Conservation (phyloP, 805 yeast species). For the Helenozyma baotianmanensis region DNA sequence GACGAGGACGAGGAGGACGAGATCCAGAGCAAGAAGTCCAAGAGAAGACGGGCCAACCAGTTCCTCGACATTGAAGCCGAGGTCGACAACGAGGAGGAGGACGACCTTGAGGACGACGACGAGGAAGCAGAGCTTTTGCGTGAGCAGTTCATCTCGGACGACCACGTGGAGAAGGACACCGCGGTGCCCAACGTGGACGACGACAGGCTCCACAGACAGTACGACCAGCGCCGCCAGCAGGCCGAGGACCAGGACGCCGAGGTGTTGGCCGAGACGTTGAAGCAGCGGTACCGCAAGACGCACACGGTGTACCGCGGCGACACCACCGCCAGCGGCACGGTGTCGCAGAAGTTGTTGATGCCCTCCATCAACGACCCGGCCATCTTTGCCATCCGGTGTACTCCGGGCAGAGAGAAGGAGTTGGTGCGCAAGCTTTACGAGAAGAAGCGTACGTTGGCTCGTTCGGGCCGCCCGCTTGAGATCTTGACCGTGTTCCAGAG, state of each 20-base stretch:
- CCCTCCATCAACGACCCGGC: slow-evolving; percentile 97
- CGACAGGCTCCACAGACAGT: slow-evolving; percentile 84
- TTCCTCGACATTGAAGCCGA: slow-evolving; percentile 98
- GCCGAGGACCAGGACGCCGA: slow-evolving; percentile 94
- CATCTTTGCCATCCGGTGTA: slow-evolving; percentile 92
- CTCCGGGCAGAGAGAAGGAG: slow-evolving; percentile 90
- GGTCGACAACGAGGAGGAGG: slow-evolving; percentile 96
- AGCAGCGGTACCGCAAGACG: slow-evolving; percentile 87
- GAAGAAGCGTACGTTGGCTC: slow-evolving; percentile 73
- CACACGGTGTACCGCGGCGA: slow-evolving; percentile 82
- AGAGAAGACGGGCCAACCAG: slow-evolving; percentile 61
- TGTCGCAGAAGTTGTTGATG: slow-evolving; percentile 86
- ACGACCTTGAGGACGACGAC: slow-evolving; percentile 82
- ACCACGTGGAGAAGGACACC: slow-evolving; percentile 61
- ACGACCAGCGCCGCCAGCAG: slow-evolving; percentile 82
- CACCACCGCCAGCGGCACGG: slow-evolving; percentile 55
- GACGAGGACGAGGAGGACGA: slow-evolving; percentile 47
- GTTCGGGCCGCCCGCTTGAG: slow-evolving; percentile 73
- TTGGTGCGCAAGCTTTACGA: slow-evolving; percentile 79
- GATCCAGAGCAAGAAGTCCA: slow-evolving; percentile 42
- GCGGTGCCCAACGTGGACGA: slow-evolving; percentile 33
- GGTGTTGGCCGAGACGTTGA: slow-evolving; percentile 83
- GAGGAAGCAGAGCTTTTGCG: slow-evolving; percentile 84
- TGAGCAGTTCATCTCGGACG: slow-evolving; percentile 79
- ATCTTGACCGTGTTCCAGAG: slow-evolving; percentile 90